Evolutionary conservation across 805 yeast genomes (phyloP).

Genomic region (Pichia thaimueangensis): DNA sequence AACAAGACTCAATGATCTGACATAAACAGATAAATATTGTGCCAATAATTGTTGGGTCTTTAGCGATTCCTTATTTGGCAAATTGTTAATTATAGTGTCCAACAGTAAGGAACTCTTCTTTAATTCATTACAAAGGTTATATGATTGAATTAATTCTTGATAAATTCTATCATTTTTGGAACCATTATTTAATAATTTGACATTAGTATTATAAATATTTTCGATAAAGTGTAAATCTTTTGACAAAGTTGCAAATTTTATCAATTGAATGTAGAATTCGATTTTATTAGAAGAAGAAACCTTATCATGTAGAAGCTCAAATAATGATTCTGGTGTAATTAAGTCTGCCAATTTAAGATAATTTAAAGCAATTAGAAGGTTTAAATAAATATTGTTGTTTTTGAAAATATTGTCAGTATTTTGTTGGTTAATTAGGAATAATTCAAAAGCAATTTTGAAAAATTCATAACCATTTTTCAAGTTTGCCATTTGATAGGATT

Average conservation of each 20-base stretch:
- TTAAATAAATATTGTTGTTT: constrained; percentile 17
- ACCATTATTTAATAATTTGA: background rate
- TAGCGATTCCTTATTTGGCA: constrained; percentile 12
- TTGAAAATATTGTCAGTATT: constrained; percentile 12
- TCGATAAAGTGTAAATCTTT: constrained; percentile 35
- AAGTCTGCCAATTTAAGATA: constrained; percentile 19
- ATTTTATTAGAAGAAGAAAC: constrained; percentile 11
- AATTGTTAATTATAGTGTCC: constrained; percentile 40
- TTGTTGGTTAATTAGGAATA: constrained; percentile 28
- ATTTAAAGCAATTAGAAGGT: constrained; percentile 24
- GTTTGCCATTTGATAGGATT: constrained; percentile 33
- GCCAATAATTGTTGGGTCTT: constrained; percentile 15
- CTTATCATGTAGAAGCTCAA: constrained; percentile 14
- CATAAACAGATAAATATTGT: constrained; percentile 22
- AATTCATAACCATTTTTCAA: constrained; percentile 39
- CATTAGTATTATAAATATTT: constrained; percentile 25
- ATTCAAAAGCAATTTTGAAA: constrained; percentile 45
- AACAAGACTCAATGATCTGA: constrained; percentile 23
- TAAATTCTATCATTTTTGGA: constrained; percentile 43
- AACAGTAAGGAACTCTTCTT: constrained; percentile 49
- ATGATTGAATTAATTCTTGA: constrained; percentile 43
- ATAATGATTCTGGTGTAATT: constrained; percentile 16
- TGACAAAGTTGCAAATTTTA: constrained; percentile 34
- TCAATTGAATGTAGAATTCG: constrained; percentile 33
- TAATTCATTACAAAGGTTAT: constrained; percentile 45